Base-by-base conservation (phyloP, 1,284 basidiomycete species). In the Apiotrichum sp. region DNA sequence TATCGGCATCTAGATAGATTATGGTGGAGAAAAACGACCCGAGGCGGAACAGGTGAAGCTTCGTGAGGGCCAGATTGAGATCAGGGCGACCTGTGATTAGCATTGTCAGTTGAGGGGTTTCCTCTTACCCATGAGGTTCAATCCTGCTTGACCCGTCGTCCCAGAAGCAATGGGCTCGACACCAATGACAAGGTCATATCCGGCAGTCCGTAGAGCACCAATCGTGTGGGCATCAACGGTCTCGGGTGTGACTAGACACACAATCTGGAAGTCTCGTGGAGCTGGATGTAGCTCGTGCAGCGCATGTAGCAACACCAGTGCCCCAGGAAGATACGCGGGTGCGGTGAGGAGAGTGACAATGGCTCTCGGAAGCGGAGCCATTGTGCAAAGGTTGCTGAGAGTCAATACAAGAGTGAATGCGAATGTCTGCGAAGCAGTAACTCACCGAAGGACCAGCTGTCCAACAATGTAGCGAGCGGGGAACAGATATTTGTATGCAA, bases 1-100 rank as follows among this genome's bases (percentile, higher is more conserved):
- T 86, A 74, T 98, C 95, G 63, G 95, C 93, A 76, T 98, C 95
- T 56, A 98, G 84, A 76, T 95, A 98, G 68, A 98, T 84, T 65
- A 98, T 78, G 73, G 92, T 95, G 59, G 84, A 80, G 77, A 88
- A 98, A 55, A 72, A 63, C 66, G 88, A 85, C 22, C 82, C 84
- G 62, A 98, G 83, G 58, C 95, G 89, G 75, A 97, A 97, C 62
- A 89, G 82, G 75, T 98, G 95, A 53, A 98, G 79, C 76, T 98
- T 98, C 55, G 95, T 97, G 75, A 98, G 83, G 66, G 93, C 90
- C 61, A 87, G 84, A 69, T 85, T 83, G 56, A 98, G 84, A 78
- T 98, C 93, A 31, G 86, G 89, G 56, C 95, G 91, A 66, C 93
- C 93, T 96, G 3, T 53, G 42, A 46, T 57, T 47, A 58, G 58